Percentiles rank a stretch among this genome's conserved stretches.
Conservation (phyloP, 495 filamentous ascomycete species). For the Filosporella fistucella region DNA sequence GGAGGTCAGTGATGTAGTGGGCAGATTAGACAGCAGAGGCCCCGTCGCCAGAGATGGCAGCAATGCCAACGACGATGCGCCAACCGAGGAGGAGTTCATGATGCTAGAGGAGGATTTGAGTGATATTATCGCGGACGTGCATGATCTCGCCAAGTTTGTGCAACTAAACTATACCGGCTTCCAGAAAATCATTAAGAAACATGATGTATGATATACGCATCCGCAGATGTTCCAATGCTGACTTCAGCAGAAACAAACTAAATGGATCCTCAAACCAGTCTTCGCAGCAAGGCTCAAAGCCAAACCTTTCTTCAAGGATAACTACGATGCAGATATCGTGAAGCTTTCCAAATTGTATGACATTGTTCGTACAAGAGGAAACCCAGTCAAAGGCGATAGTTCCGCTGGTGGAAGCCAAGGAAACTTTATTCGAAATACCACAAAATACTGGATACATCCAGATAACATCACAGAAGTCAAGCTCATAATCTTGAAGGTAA, state of each 20-base stretch:
- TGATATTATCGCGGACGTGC: conserved; percentile 98
- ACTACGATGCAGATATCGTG: conserved; percentile 94
- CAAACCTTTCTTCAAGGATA: conserved; percentile 97
- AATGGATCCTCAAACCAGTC: conserved; percentile 88
- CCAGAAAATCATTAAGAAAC: conserved; percentile 99
- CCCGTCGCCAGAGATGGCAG: conserved; percentile 12
- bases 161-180: conserved; percentile 99
- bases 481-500: conserved; percentile 85
- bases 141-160: conserved; percentile 97
- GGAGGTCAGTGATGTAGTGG: conserved; percentile 84
- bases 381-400: conserved; percentile 87
- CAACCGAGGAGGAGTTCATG: conserved; percentile 89
- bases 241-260: conserved; percentile 75
- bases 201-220: conserved; percentile 65
- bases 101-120: conserved; percentile 90
- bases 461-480: conserved; percentile 99
- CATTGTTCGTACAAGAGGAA: conserved; percentile 84
- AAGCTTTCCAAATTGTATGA: conserved; percentile 96
- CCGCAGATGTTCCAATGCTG: conserved; percentile 17
- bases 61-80: conserved; percentile 42
- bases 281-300: conserved; percentile 91
- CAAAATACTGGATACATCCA: conserved; percentile 99
- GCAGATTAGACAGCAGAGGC: conserved; percentile 60
- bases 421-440: conserved; percentile 95
- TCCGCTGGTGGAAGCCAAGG: conserved; percentile 88